These are phyloP conservation scores for Diplodia seriata DNA, from an alignment of 2,329 filamentous ascomycete genomes.

Conservation along the genomic window DNA sequence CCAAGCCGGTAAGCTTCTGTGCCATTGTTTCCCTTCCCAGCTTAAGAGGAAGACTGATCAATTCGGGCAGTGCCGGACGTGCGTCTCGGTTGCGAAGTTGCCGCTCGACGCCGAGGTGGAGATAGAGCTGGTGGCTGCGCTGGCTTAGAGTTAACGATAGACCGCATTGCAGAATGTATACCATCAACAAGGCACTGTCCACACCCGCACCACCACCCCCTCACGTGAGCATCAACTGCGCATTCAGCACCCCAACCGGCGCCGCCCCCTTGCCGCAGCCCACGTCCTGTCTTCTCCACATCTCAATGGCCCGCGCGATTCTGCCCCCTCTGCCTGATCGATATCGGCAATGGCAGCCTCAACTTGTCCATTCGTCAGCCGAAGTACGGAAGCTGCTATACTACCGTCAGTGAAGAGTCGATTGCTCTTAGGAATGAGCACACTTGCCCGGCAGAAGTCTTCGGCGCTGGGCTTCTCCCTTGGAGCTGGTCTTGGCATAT, in stretches of 20 bases:
- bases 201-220: too few relatives aligned
- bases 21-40: too few relatives aligned
- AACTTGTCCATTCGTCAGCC: background rate
- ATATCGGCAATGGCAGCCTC: background rate
- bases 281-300: background rate
- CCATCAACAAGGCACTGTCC: too few relatives aligned
- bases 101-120: constrained; percentile 1
- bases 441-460: background rate
- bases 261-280: background rate
- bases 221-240: constrained; percentile 1
- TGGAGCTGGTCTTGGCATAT: background rate
- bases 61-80: background rate
- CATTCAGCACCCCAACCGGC: background rate
- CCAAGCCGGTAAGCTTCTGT: background rate
- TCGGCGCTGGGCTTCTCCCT: background rate
- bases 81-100: background rate
- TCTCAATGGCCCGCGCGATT: background rate
- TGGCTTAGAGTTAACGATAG: background rate
- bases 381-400: background rate
- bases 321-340: background rate
- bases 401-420: background rate
- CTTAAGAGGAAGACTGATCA: background rate
- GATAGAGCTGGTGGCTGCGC: constrained; percentile 1
- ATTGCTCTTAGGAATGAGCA: background rate
- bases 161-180: too few relatives aligned